Base-by-base conservation (phyloP, 768 basidiomycete species). In the Leccinum aurantiacum region DNA sequence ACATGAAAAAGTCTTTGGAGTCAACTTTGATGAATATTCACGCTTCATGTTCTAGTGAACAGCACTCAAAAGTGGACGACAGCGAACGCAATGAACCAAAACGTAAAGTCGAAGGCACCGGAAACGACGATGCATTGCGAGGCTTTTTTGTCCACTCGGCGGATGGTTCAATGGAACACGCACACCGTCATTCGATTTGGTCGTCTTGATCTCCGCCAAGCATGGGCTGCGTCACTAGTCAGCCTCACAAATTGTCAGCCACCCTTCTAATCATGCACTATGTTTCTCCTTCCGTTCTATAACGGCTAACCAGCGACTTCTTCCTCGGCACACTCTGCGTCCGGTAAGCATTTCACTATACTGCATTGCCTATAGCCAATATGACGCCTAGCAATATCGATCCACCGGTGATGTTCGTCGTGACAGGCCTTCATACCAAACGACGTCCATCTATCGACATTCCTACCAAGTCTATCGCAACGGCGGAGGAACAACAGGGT, bases 391-490 rank as follows among this genome's bases (percentile, higher is more conserved):
- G 66, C 54, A 27, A 47, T 52, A 68, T 63, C 53, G 22, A 46
- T 52, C 15, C 35, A 25, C n/a, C 3, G 37, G 53, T 57, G 11
- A 70, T 70, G 66, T 70, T 70, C 35, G 61, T 69, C 19, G 66
- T 69, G 14, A 54, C 68, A 62, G 63, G 59, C 15, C 58, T 68
- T 44, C 57, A 70, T 25, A 67, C 63, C 29, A 70, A 70, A 29
- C 68, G 69, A 52, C 68, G 60, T n/a, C 61, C 52, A 0, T 10
- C 8, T 3, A 53, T 37, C 15, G 9, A 19, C 31, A 19, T 49
- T 6, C 11, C 11, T 19, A 24, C 19, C 53, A 60, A 54, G 25
- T 31, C 22, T 10, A n/a, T 29, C 11, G 15, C 10, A 6, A 27
- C 38, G 14, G 27, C 13, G 17, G 31, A 41, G 41, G 56, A 58